Conservation (phyloP, 805 yeast species). For the Kazachstania viticola region DNA sequence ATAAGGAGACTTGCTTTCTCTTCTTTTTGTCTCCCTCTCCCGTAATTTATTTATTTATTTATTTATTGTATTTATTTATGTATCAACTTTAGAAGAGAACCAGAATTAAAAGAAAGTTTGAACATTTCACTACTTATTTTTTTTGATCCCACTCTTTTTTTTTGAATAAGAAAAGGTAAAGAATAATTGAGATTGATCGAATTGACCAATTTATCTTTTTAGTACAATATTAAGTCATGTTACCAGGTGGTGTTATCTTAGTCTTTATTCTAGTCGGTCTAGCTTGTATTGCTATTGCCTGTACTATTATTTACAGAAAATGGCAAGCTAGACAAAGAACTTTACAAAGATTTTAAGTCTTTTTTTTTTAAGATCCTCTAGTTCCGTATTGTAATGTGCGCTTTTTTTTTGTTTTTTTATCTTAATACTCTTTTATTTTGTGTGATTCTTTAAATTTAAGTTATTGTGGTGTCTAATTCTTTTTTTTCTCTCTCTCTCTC, state of each 20-base stretch:
- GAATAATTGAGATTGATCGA: too few relatives aligned
- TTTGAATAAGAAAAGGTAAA: too few relatives aligned
- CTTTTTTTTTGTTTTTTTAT: neutral
- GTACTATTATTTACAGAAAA: conserved; percentile 24
- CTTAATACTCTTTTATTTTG: neutral
- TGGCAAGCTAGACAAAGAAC: conserved; percentile 30
- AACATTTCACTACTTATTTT: too few relatives aligned
- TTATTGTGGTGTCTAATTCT: too few relatives aligned
- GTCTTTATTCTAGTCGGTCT: conserved; percentile 38
- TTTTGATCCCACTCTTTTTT: too few relatives aligned
- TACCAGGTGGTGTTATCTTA: conserved; percentile 66
- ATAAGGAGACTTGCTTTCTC: neutral
- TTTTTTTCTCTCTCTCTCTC: neutral
- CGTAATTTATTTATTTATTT: neutral
- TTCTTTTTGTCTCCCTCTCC: neutral
- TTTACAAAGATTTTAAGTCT: conserved; percentile 26
- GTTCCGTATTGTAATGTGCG: neutral
- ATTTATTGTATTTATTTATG: neutral
- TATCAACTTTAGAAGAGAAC: neutral
- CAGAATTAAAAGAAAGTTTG: too few relatives aligned
- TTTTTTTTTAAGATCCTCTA: too few relatives aligned
- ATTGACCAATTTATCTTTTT: too few relatives aligned
- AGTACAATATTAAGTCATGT: too few relatives aligned
- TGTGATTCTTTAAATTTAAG: neutral
- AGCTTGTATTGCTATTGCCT: conserved; percentile 24